Percentiles rank a stretch among this genome's conserved stretches.
Conservation (phyloP, 2,329 filamentous ascomycete species). For the Hirsutella thompsonii region DNA sequence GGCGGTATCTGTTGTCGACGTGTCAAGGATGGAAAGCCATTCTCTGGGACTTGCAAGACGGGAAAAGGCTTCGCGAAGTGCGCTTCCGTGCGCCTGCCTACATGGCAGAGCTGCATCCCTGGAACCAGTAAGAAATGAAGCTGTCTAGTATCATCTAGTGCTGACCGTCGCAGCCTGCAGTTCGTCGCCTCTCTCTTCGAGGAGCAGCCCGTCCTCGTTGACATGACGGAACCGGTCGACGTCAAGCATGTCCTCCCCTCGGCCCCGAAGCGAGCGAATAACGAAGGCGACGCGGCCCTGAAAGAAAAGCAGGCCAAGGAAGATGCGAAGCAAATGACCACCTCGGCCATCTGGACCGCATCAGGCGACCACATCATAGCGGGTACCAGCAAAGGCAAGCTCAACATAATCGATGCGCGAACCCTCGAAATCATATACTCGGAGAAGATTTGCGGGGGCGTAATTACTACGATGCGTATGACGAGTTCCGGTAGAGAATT, state of each 20-base stretch:
- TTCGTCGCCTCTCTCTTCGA: slow-evolving; percentile 92
- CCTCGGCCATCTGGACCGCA: slow-evolving; percentile 77
- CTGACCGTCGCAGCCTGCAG: slow-evolving; percentile 44
- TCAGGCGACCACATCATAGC: slow-evolving; percentile 80
- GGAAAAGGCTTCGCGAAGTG: slow-evolving; percentile 65
- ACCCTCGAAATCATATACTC: slow-evolving; percentile 79
- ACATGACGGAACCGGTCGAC: slow-evolving; percentile 57
- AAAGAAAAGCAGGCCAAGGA: slow-evolving; percentile 81
- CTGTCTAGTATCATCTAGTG: background rate
- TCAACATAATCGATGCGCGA: slow-evolving; percentile 84
- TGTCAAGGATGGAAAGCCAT: slow-evolving; percentile 96
- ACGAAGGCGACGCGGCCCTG: slow-evolving; percentile 54
- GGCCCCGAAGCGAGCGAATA: slow-evolving; percentile 60
- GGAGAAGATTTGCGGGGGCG: slow-evolving; percentile 73
- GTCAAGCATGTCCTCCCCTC: slow-evolving; percentile 71
- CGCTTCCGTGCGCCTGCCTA: slow-evolving; percentile 90
- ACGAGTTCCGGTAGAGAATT: slow-evolving; percentile 73
- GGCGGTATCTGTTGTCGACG: slow-evolving; percentile 79
- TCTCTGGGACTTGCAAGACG: slow-evolving; percentile 74
- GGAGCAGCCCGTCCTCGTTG: slow-evolving; percentile 79
- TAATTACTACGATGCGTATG: slow-evolving; percentile 77
- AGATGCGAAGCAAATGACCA: slow-evolving; percentile 90
- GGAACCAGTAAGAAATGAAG: slow-evolving; percentile 52
- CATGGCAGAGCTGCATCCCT: slow-evolving; percentile 88
- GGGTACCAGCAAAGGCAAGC: slow-evolving; percentile 88